These are phyloP conservation scores for Beauveria sp. DNA, from an alignment of 2,329 filamentous ascomycete genomes.

Conservation along the genomic window DNA sequence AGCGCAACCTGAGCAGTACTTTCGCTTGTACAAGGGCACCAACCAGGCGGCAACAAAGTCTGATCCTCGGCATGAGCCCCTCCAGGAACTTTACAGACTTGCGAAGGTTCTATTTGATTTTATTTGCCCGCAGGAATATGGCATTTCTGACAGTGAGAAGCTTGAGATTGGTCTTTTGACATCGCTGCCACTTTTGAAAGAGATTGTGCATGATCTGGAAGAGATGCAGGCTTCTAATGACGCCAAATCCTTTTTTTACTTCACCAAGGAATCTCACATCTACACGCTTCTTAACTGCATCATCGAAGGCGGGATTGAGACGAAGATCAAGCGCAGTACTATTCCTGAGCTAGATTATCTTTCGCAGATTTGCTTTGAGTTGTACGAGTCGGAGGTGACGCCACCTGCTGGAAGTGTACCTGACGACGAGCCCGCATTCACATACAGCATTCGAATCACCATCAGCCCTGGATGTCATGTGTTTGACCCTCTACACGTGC, in stretches of 20 bases:
- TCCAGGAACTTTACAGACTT: slow-evolving; percentile 86
- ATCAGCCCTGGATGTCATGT: slow-evolving; percentile 95
- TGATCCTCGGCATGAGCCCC: slow-evolving; percentile 76
- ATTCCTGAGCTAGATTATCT: slow-evolving; percentile 97
- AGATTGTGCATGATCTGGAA: slow-evolving; percentile 94
- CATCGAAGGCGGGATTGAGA: slow-evolving; percentile 90
- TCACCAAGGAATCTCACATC: slow-evolving; percentile 98
- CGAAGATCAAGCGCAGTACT: slow-evolving; percentile 89
- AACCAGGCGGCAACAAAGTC: slow-evolving; percentile 62
- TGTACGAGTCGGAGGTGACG: slow-evolving; percentile 89
- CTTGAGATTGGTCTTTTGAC: slow-evolving; percentile 96
- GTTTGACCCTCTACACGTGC: slow-evolving; percentile 91
- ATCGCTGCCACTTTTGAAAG: slow-evolving; percentile 84
- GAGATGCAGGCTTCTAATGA: slow-evolving; percentile 93
- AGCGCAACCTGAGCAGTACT: slow-evolving; percentile 65
- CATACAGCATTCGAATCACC: slow-evolving; percentile 93
- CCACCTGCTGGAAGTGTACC: slow-evolving; percentile 29
- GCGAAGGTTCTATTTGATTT: slow-evolving; percentile 97
- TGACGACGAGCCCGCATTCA: slow-evolving; percentile 63
- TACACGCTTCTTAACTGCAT: slow-evolving; percentile 98
- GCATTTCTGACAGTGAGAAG: slow-evolving; percentile 91
- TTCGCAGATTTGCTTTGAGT: slow-evolving; percentile 93
- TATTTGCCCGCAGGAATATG: slow-evolving; percentile 96
- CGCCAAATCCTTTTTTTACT: slow-evolving; percentile 96
- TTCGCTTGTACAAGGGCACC: slow-evolving; percentile 78